Evolutionary conservation across 805 yeast genomes (phyloP).

Genomic region (Suhomyces pyralidae): DNA sequence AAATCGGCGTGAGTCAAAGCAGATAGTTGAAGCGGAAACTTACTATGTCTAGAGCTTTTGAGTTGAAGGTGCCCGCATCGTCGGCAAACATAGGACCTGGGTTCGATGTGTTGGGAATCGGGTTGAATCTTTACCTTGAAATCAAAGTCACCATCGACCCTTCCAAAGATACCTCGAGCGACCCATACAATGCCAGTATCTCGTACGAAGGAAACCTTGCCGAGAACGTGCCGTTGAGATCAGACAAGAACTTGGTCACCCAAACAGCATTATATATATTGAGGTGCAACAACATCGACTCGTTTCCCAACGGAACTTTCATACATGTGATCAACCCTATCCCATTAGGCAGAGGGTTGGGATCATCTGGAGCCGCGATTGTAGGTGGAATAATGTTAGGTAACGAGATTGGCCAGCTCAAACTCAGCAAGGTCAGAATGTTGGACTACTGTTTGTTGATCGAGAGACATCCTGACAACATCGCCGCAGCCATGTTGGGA

Average conservation of each 20-base stretch:
- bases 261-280: constrained; percentile 89
- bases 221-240: constrained; percentile 70
- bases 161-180: constrained; percentile 42
- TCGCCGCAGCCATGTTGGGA: constrained; percentile 98
- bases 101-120: constrained; percentile 93
- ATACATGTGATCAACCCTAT: constrained; percentile 85
- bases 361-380: constrained; percentile 97
- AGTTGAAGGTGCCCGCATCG: constrained; percentile 86
- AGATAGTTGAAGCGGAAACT: not conserved
- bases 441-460: constrained; percentile 94
- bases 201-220: constrained; percentile 79
- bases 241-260: constrained; percentile 83
- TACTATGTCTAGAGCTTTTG: constrained; percentile 30
- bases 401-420: constrained; percentile 74
- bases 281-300: constrained; percentile 71
- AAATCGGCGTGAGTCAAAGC: not conserved
- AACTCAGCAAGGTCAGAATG: constrained; percentile 74
- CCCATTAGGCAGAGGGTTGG: constrained; percentile 95
- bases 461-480: constrained; percentile 97
- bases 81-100: constrained; percentile 99
- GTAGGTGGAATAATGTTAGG: constrained; percentile 95
- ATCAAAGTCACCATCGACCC: constrained; percentile 66
- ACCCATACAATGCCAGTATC: constrained; percentile 67
- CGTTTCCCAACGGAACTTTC: constrained; percentile 81
- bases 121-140: constrained; percentile 70